Conservation (phyloP, 192 early-diverging fungal species). For the Entomortierella beljakovae region DNA sequence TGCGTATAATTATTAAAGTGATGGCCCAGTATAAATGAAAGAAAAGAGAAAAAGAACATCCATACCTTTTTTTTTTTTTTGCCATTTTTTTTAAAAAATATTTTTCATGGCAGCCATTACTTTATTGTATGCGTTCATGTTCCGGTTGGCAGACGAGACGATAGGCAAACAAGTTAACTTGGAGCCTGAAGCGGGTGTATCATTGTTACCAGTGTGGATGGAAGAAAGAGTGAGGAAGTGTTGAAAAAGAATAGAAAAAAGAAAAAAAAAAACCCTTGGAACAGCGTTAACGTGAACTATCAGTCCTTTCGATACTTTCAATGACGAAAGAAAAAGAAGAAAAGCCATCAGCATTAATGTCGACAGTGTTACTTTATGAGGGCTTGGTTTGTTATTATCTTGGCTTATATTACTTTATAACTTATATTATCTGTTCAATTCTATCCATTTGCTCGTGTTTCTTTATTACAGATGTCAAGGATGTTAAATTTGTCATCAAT, state of each 20-base stretch:
- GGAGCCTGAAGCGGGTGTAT: no score
- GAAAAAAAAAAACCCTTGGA: not conserved
- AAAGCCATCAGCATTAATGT: not conserved
- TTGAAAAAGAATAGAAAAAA: not conserved
- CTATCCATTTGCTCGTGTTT: not conserved
- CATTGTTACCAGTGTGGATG: no score
- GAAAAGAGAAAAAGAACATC: not conserved
- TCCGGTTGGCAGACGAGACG: no score
- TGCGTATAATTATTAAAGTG: slow-evolving; percentile 9
- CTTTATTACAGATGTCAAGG: slow-evolving; percentile 80
- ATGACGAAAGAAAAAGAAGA: not conserved
- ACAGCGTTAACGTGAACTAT: no score
- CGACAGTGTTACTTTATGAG: no score
- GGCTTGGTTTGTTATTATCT: not conserved
- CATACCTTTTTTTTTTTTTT: not conserved
- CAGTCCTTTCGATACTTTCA: no score
- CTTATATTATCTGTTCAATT: not conserved
- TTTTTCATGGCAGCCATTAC: slow-evolving; percentile 1
- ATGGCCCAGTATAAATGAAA: slow-evolving; percentile 7
- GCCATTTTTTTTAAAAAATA: slow-evolving; percentile 2
- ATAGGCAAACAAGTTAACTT: no score
- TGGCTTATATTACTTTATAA: not conserved
- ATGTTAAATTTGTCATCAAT: slow-evolving; percentile 98
- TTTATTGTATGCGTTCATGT: not conserved
- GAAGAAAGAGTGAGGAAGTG: no score